These are phyloP conservation scores for Infundibulicybe gibba DNA, from an alignment of 768 basidiomycete species.

Conservation along the genomic window DNA sequence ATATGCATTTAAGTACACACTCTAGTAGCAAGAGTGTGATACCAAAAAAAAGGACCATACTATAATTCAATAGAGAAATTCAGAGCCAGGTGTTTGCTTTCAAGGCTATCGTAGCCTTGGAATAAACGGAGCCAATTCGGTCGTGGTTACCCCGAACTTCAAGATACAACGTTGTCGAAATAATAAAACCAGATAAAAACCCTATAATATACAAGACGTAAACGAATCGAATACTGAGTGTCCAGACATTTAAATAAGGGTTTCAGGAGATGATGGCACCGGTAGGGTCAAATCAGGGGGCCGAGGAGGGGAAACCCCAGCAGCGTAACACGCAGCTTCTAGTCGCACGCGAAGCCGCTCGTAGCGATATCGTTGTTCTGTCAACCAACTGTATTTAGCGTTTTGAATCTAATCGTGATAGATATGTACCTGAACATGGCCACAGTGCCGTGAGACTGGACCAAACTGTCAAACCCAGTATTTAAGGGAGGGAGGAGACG, in stretches of 20 bases:
- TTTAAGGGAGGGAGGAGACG: constrained; percentile 8
- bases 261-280: constrained; percentile 17
- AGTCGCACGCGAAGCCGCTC: constrained; percentile 43
- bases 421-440: constrained; percentile 56
- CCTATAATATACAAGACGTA: too few species aligned
- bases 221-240: too few species aligned
- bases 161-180: too few species aligned
- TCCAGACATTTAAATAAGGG: constrained; percentile 19
- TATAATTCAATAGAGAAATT: too few species aligned
- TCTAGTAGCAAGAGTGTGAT: too few species aligned
- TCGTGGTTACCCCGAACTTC: too few species aligned
- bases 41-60: too few species aligned
- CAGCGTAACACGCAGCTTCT: constrained; percentile 38
- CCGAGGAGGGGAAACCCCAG: constrained; percentile 42
- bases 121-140: too few species aligned
- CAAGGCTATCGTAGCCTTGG: too few species aligned
- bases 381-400: constrained; percentile 6
- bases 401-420: background rate
- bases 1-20: too few species aligned
- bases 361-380: constrained; percentile 53
- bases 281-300: constrained; percentile 33
- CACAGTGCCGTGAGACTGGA: constrained; percentile 50
- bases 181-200: background rate
- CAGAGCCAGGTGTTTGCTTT: too few species aligned
- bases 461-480: constrained; percentile 6